Evolutionary conservation across 352 stramenopile species (phyloP), one percentile per base, ranked within the genome.

Genomic region (Poterioochromonas sp.): DNA sequence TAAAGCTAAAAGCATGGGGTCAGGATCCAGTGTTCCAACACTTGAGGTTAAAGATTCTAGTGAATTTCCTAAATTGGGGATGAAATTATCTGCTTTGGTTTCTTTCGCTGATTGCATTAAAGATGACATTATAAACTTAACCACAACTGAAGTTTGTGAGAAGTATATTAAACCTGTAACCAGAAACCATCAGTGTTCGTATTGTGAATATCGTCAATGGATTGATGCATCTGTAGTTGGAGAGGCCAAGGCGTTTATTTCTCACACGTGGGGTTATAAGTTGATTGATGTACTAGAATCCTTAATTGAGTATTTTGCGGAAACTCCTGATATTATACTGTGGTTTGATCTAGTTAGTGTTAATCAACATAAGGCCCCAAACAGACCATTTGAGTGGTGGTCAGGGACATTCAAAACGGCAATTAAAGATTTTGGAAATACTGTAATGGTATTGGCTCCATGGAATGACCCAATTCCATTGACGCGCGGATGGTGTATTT

Each of bases 401-500:
- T 15, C 2, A 22, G 22, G n/a, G 0, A 73, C 35, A 39, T 53
- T 73, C 35, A 51, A 51, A 40, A 37, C 3, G 26, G 63, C 63
- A 1, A 54, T 73, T 54, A 40, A 32, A n/a, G 0, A 73, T 3
- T 54, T 73, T 53, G 63, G 63, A 54, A 35, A 53, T 54, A 54
- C 35, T 34, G 20, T 73, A 5, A 54, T 73, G 40, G 63, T 73
- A 3, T 37, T 73, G 15, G 15, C 37, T 73, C 63, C 63, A 22
- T 73, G 63, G 63, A 54, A 53, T 40, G 34, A 73, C 53, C 63
- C 63, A 5, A 73, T 73, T 37, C 63, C 63, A 8, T 53, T 54
- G 0, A 73, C 35, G 12, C 18, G 63, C 18, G 63, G 1, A 29
- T 73, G 63, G 63, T 73, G 63, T 34, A 29, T 73, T 20, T 73